Conservation (phyloP, 2,329 filamentous ascomycete species). For the Diaporthe sp. region DNA sequence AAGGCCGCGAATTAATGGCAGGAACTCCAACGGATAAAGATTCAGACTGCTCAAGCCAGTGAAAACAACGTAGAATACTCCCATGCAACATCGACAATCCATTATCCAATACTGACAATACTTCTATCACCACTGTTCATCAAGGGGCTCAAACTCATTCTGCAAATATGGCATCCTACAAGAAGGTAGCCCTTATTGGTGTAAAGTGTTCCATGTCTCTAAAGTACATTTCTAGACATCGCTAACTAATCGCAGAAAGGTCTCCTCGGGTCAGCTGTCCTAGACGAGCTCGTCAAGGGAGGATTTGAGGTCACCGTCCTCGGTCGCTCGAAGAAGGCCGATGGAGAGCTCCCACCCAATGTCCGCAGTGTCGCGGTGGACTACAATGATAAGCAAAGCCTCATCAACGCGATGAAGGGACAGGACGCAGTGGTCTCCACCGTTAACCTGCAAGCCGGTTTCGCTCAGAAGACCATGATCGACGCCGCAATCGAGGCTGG, state of each 20-base stretch:
- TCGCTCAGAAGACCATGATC: not conserved
- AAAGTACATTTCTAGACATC: not conserved
- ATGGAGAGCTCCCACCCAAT: not conserved
- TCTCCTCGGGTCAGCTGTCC: not conserved
- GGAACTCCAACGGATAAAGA: too few species aligned
- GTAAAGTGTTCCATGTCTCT: not conserved
- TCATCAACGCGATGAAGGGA: not conserved
- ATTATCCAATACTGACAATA: too few species aligned
- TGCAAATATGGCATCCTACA: not conserved
- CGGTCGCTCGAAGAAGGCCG: not conserved
- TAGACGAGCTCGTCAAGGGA: not conserved
- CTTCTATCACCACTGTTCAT: not conserved
- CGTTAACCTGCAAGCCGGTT: not conserved
- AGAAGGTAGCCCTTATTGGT: not conserved
- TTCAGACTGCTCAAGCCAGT: too few species aligned
- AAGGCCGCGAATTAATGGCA: not conserved
- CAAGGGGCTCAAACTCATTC: not conserved
- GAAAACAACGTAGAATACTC: too few species aligned
- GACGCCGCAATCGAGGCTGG: conserved; percentile 14
- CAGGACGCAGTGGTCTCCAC: conserved; percentile 24
- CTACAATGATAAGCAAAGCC: not conserved
- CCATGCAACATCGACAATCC: too few species aligned
- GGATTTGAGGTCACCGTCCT: not conserved
- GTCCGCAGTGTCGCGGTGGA: not conserved
- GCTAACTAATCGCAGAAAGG: not conserved